Percentiles rank a stretch among this genome's conserved stretches.
phyloP scores from a whole-genome alignment of 805 yeast species.

The Ogataea trehaloabstinens region DNA sequence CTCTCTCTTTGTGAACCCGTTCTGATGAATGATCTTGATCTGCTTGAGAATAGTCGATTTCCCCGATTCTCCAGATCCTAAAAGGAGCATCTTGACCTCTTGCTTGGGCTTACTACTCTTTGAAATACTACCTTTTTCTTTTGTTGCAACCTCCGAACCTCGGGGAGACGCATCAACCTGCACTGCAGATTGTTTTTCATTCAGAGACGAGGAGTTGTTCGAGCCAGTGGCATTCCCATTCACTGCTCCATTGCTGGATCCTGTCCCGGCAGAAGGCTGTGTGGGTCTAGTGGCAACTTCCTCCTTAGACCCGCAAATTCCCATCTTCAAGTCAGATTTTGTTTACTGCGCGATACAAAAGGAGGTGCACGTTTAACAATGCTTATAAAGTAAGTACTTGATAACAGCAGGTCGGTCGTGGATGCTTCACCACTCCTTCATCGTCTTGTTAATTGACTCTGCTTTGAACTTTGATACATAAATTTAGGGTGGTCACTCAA shows the following conservation, averaged over 20 bases:
- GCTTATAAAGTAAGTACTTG: no score
- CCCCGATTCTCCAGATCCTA: constrained; percentile 89
- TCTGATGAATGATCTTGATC: constrained; percentile 73
- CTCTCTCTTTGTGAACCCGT: constrained; percentile 71
- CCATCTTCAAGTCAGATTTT: constrained; percentile 17
- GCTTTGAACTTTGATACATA: no score
- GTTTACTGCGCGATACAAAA: no score
- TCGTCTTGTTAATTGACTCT: no score
- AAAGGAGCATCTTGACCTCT: constrained; percentile 69
- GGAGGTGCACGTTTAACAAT: no score
- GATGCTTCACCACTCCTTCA: no score
- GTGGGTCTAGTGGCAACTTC: constrained; percentile 2
- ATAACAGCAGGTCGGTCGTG: no score
- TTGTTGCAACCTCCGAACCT: not conserved
- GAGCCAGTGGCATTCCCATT: constrained; percentile 3
- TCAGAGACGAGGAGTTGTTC: constrained; percentile 5
- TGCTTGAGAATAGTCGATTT: constrained; percentile 80
- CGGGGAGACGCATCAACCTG: not conserved
- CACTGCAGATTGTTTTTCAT: constrained; percentile 4
- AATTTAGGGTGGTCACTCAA: no score
- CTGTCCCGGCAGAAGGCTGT: constrained; percentile 1
- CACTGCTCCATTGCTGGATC: not conserved
- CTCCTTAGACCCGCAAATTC: constrained; percentile 29
- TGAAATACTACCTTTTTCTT: not conserved
- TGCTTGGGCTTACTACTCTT: constrained; percentile 27